Conservation (phyloP, 441 rosid genomes). For the Adansonia madagascariensis region DNA sequence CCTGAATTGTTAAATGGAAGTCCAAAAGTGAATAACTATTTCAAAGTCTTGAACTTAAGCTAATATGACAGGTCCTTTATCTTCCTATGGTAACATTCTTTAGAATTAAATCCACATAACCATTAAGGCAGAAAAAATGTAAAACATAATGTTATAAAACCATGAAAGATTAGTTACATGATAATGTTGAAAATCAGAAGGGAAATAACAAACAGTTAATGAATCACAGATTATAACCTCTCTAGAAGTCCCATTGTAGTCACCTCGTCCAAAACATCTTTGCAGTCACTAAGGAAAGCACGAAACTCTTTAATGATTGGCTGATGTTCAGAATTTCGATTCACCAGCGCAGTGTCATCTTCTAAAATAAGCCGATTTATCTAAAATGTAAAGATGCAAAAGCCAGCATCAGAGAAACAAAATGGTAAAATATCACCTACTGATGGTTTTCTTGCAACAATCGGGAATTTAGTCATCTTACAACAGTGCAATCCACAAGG, state of each 20-base stretch:
- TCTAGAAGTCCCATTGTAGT: slow-evolving; percentile 96
- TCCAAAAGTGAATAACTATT: slow-evolving; percentile 12
- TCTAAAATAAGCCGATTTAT: slow-evolving; percentile 92
- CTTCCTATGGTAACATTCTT: slow-evolving; percentile 21
- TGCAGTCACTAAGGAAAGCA: slow-evolving; percentile 95
- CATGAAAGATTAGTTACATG: slow-evolving; percentile 11
- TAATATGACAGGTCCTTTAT: slow-evolving; percentile 12
- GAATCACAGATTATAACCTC: slow-evolving; percentile 56
- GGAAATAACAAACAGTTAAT: background rate
- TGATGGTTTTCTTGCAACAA: slow-evolving; percentile 16
- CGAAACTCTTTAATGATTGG: slow-evolving; percentile 84
- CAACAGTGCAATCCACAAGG: slow-evolving; percentile 23
- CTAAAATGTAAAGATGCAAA: slow-evolving; percentile 41
- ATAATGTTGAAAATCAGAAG: background rate
- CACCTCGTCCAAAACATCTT: slow-evolving; percentile 97
- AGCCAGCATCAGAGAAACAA: slow-evolving; percentile 25
- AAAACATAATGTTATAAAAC: background rate
- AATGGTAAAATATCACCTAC: slow-evolving; percentile 19
- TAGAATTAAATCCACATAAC: slow-evolving; percentile 14
- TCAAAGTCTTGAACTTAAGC: slow-evolving; percentile 9
- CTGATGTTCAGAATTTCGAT: slow-evolving; percentile 80
- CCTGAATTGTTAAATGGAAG: slow-evolving; percentile 14
- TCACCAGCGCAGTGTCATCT: slow-evolving; percentile 86
- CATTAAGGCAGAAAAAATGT: slow-evolving; percentile 9
- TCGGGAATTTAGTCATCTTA: background rate